Evolutionary conservation across 2,329 filamentous ascomycete genomes (phyloP), one percentile per base, ranked within the genome.

Genomic region (Dothideomycetes sp.): DNA sequence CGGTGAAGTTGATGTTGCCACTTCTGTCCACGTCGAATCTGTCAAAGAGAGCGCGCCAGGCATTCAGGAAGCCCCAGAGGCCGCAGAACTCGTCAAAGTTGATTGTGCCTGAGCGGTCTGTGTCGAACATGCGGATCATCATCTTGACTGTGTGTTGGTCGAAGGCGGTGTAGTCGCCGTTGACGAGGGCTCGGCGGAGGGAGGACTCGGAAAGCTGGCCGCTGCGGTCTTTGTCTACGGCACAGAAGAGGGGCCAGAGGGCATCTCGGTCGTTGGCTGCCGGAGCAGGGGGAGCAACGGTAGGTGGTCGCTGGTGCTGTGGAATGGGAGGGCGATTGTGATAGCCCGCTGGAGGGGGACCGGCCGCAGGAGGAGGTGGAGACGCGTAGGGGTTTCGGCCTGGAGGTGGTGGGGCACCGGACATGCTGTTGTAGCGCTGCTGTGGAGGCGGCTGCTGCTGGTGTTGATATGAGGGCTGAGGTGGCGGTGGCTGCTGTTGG

Each of bases 51-150:
- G 79, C 79, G 49, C 91, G 79, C 91, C 91, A 98, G 14, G 87
- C 86, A 27, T 86, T 85, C 30, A 98, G 73, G 64, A 96, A 98
- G 14, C 84, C 85, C 91, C 91, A 98, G 16, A 98, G 71, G 14
- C 86, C 89, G 57, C 88, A 93, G 62, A 98, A 98, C 63, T 96
- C 91, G 48, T 91, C 81, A 60, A 94, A 96, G 45, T 83, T 87
- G 59, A 98, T 93, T 11, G 82, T 84, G 37, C 88, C 87, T 46
- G 76, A 83, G 51, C 84, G 81, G 63, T 95, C 84, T 43, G 82
- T 84, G 65, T 96, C 89, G 64, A 98, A 98, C 91, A 98, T 96
- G 57, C 88, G 83, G 50, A 98, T 95, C 88, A 98, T 95, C 85
- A 96, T 94, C 55, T 82, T 82, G 48, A 96, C 88, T 1, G 91